A percentile compares a stretch with the other conserved stretches of the same genome.
Evolutionary conservation across 1,284 basidiomycete genomes (phyloP).

Genomic region (Nidula niveotomentosa): DNA sequence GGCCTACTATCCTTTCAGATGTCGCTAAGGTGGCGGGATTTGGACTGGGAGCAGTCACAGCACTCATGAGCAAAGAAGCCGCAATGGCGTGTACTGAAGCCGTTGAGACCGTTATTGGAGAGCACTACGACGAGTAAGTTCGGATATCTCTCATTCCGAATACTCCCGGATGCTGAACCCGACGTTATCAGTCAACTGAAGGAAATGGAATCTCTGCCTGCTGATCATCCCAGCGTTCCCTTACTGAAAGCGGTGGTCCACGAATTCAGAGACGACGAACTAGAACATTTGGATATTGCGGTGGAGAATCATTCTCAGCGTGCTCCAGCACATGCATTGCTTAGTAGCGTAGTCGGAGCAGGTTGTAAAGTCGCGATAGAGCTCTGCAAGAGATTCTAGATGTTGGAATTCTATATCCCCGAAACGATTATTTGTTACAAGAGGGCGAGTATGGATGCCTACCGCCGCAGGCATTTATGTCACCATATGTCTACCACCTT

Average conservation of each 20-base stretch:
- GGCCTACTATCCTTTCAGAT: constrained; percentile 84
- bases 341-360: constrained; percentile 82
- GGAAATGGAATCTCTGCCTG: constrained; percentile 60
- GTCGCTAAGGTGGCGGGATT: constrained; percentile 87
- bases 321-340: constrained; percentile 88
- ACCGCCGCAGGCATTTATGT: too few species aligned
- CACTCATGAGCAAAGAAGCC: constrained; percentile 87
- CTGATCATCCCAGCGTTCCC: constrained; percentile 77
- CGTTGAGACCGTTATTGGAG: constrained; percentile 96
- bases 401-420: constrained; percentile 13
- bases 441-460: too few species aligned
- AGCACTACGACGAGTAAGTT: constrained; percentile 96
- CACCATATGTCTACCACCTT: too few species aligned
- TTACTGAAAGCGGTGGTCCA: constrained; percentile 74
- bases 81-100: constrained; percentile 99
- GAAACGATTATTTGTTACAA: too few species aligned
- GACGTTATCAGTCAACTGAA: constrained; percentile 62
- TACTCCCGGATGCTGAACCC: not conserved
- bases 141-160: not conserved
- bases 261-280: constrained; percentile 94
- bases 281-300: constrained; percentile 92
- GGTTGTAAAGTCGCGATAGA: constrained; percentile 93
- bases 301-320: constrained; percentile 89
- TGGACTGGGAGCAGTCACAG: constrained; percentile 83
- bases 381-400: constrained; percentile 79